These are phyloP conservation scores for Chiua sp. DNA, from an alignment of 1,284 basidiomycete genomes.

Conservation along the genomic window DNA sequence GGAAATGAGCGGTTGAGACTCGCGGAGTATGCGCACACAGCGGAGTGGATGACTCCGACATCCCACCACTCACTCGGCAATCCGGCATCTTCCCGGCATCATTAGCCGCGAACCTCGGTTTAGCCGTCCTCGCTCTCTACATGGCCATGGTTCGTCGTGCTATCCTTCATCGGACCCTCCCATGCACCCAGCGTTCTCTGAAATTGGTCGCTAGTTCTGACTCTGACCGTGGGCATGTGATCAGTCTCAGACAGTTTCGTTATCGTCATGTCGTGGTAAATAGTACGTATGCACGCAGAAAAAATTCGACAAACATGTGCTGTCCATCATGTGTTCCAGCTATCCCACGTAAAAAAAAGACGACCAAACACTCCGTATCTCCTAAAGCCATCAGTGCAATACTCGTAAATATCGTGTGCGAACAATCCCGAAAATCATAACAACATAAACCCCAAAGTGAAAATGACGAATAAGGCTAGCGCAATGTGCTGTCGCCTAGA, in stretches of 20 bases:
- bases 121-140: no score
- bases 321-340: slow-evolving; percentile 15
- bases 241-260: background rate
- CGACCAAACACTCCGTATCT: background rate
- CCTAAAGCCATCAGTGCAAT: slow-evolving; percentile 2
- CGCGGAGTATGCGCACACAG: slow-evolving; percentile 34
- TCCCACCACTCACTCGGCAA: slow-evolving; percentile 20
- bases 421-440: slow-evolving; percentile 23
- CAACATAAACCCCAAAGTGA: slow-evolving; percentile 31
- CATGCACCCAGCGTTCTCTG: background rate
- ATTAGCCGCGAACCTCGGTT: slow-evolving; percentile 36
- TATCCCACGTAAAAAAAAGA: slow-evolving; percentile 24
- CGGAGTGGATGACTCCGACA: slow-evolving; percentile 40
- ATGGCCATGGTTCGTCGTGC: no score
- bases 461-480: slow-evolving; percentile 22
- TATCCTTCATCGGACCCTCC: background rate
- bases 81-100: slow-evolving; percentile 30
- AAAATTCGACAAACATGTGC: slow-evolving; percentile 13
- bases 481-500: slow-evolving; percentile 29
- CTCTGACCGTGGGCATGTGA: no score
- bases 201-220: background rate
- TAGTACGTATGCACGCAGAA: slow-evolving; percentile 20
- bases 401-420: slow-evolving; percentile 18
- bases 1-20: slow-evolving; percentile 37
- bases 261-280: slow-evolving; percentile 18